A percentile compares a stretch with the other conserved stretches of the same genome.
Conservation (phyloP, 2,329 filamentous ascomycete genomes). For the Pezicula radicicola region DNA sequence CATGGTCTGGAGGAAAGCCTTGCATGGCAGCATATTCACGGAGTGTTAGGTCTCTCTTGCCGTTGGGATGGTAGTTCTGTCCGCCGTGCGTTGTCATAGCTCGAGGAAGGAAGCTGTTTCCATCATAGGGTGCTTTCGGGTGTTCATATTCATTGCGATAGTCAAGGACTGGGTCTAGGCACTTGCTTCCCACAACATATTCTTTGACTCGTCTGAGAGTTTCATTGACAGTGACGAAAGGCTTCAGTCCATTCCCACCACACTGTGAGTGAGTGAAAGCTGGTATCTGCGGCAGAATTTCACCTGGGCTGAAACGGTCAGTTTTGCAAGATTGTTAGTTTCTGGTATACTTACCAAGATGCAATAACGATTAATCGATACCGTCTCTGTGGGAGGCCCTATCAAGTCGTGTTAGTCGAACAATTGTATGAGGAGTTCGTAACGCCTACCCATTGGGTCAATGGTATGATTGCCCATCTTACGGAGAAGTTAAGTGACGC, state of each 20-base stretch:
- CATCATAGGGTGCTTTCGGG: constrained; percentile 37
- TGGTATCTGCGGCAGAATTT: constrained; percentile 65
- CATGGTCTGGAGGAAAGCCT: constrained; percentile 61
- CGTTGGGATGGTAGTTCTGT: constrained; percentile 63
- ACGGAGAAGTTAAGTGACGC: constrained; percentile 66
- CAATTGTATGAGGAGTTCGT: neutral
- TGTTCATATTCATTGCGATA: constrained; percentile 9
- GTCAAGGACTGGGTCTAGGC: constrained; percentile 37
- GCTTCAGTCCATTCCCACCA: constrained; percentile 31
- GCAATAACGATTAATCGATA: constrained; percentile 54
- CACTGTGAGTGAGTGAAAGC: constrained; percentile 51
- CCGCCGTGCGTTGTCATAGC: constrained; percentile 66
- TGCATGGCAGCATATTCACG: constrained; percentile 69
- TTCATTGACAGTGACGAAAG: constrained; percentile 39
- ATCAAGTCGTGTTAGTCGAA: neutral
- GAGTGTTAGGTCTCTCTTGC: constrained; percentile 58
- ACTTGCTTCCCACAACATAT: too few relatives aligned
- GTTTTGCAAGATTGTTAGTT: neutral
- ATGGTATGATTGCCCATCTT: constrained; percentile 59
- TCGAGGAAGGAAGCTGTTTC: constrained; percentile 43
- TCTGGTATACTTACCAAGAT: constrained; percentile 28
- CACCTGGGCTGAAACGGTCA: constrained; percentile 54
- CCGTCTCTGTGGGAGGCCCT: constrained; percentile 24
- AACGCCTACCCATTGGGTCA: constrained; percentile 40
- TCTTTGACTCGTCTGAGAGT: constrained; percentile 18